Evolutionary conservation across 768 basidiomycete species (phyloP), one percentile per base, ranked within the genome.

Genomic region (Russula dissimulans): DNA sequence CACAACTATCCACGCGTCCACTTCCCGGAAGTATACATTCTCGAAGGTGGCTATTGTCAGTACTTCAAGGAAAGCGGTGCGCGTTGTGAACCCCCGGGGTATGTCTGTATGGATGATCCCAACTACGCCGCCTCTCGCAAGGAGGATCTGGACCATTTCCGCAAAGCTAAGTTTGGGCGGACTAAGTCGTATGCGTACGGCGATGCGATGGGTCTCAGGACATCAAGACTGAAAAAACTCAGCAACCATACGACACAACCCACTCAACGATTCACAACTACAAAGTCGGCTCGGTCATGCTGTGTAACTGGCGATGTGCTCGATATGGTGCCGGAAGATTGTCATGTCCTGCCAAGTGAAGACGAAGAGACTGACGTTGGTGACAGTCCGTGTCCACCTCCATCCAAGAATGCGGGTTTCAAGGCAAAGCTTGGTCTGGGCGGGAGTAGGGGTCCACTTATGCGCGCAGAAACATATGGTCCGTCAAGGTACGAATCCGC

Each of bases 81-180:
- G 34, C 86, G 86, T 47, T 98, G 95, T 75, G 77, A 87, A 49
- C 95, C 92, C 0, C 76, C 74, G 17, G 86, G 80, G 1, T 99
- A 99, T 69, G 86, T 95, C 44, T 84, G 81, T 7, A 99, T 99
- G 97, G 93, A 97, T 68, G 94, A 97, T 70, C 94, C 94, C 2
- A 80, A 79, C 47, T 86, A 95, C 70, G 81, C 85, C 18, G 76
- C 78, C 18, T 87, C 91, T 39, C 87, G 94, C 48, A 81, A 85
- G 45, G 88, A 91, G 69, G 91, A 95, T 67, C 71, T 97, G 46
- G 91, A 92, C 71, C 90, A 94, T 68, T 93, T 98, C 77, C 88
- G 95, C 65, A 89, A 85, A 69, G 80, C 79, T 62, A 89, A 89
- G 69, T 93, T 94, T 70, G 86, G 88, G 36, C 86, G 94, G 57